A percentile compares a stretch with the other conserved stretches of the same genome.
These are phyloP conservation scores for Hanseniaspora lachancei DNA, from an alignment of 805 yeast species.

Conservation along the genomic window DNA sequence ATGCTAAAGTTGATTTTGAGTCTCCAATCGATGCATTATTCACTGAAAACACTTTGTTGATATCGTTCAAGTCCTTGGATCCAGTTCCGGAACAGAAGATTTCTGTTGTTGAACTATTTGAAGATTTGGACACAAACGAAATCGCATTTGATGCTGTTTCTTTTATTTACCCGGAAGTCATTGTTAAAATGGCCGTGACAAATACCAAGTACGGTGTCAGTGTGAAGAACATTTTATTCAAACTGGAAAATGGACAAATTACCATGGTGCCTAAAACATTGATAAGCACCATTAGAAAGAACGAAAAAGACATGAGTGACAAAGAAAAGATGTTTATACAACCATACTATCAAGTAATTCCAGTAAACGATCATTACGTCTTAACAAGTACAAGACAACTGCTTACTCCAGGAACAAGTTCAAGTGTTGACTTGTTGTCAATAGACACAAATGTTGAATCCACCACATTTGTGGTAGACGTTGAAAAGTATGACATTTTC, in stretches of 20 bases:
- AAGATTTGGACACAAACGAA: conserved; percentile 22
- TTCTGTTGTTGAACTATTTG: conserved; percentile 67
- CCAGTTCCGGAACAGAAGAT: conserved; percentile 46
- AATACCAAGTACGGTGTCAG: conserved; percentile 55
- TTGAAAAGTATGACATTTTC: conserved; percentile 56
- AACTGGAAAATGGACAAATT: conserved; percentile 49
- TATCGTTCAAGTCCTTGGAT: conserved; percentile 42
- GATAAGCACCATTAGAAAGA: conserved; percentile 57
- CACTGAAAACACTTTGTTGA: conserved; percentile 77
- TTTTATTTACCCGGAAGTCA: conserved; percentile 48
- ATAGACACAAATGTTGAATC: conserved; percentile 63
- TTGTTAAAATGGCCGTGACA: conserved; percentile 41
- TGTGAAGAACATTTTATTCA: conserved; percentile 47
- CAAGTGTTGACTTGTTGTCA: conserved; percentile 29
- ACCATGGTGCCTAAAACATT: conserved; percentile 56
- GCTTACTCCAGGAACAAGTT: conserved; percentile 19
- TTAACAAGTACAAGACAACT: conserved; percentile 42
- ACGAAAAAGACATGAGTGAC: conserved; percentile 37
- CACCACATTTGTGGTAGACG: conserved; percentile 55
- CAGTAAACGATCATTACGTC: conserved; percentile 35
- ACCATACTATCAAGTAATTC: conserved; percentile 55
- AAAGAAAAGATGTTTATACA: conserved; percentile 40
- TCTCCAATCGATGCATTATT: conserved; percentile 39
- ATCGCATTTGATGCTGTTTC: conserved; percentile 36
- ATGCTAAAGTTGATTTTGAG: conserved; percentile 26